Percentiles rank a stretch among this genome's conserved stretches.
phyloP scores from a whole-genome alignment of 257 asterid species.

The Przewalskia tangutica region DNA sequence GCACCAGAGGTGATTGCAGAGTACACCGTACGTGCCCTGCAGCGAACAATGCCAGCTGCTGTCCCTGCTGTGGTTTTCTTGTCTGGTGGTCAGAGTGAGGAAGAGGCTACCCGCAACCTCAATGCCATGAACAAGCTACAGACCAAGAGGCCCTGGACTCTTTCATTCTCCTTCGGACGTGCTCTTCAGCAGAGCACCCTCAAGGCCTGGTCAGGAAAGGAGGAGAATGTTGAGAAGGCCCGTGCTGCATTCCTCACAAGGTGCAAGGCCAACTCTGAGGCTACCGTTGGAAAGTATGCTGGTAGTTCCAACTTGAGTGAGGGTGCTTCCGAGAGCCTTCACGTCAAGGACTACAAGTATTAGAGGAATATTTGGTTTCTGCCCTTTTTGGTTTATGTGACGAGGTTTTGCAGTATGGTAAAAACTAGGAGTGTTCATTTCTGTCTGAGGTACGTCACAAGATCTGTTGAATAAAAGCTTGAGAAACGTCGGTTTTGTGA shows the following conservation, averaged over 20 bases:
- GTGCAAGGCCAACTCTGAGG: conserved; percentile 88
- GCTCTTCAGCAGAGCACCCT: conserved; percentile 94
- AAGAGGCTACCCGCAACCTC: conserved; percentile 75
- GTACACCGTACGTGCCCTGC: conserved; percentile 76
- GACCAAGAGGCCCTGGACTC: conserved; percentile 80
- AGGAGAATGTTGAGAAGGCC: conserved; percentile 57
- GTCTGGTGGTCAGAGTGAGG: conserved; percentile 96
- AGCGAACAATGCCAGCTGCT: conserved; percentile 88
- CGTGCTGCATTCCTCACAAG: conserved; percentile 63
- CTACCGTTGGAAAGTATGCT: conserved; percentile 66
- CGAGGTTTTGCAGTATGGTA: neutral
- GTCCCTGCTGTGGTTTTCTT: conserved; percentile 91
- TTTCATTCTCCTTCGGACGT: conserved; percentile 87
- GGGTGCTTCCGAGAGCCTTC: conserved; percentile 92
- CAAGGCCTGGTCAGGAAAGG: conserved; percentile 88
- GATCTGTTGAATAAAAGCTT: neutral
- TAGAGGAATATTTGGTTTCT: conserved; percentile 15
- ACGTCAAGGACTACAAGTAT: conserved; percentile 79
- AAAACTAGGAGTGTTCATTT: neutral
- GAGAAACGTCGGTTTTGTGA: neutral
- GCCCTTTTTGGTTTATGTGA: conserved; percentile 1
- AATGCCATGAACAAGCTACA: conserved; percentile 79
- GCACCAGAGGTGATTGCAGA: conserved; percentile 67
- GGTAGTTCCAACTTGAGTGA: conserved; percentile 42
- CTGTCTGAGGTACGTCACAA: neutral